Evolutionary conservation across 31 red algal genomes (phyloP).

Genomic region (Bonnemaisonia californica): DNA sequence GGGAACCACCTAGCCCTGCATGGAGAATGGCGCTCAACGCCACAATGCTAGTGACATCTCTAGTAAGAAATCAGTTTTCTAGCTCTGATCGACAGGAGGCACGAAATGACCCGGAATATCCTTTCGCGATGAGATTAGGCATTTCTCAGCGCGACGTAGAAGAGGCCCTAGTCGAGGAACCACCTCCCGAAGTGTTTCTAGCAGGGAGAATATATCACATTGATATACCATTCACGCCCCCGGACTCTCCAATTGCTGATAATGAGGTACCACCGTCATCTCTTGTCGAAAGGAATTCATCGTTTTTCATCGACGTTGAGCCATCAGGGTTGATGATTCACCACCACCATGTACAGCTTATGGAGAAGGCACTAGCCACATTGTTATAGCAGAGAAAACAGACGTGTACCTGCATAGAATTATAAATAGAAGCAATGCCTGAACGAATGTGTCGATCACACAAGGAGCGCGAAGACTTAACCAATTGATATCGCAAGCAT

Average conservation of each 20-base stretch:
- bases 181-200: constrained; percentile 42
- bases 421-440: too few relatives aligned
- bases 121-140: constrained; percentile 49
- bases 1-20: constrained; percentile 15
- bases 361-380: background rate
- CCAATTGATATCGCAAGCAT: too few relatives aligned
- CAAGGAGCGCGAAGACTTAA: too few relatives aligned
- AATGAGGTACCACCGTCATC: background rate
- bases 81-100: background rate
- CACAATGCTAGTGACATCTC: constrained; percentile 26
- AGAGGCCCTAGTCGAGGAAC: constrained; percentile 15
- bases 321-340: constrained; percentile 29
- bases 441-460: too few relatives aligned
- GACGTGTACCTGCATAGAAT: too few relatives aligned
- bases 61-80: constrained; percentile 10
- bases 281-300: background rate
- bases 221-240: constrained; percentile 39
- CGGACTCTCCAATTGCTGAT: background rate
- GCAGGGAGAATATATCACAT: constrained; percentile 53
- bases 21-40: constrained; percentile 49
- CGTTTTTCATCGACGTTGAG: constrained; percentile 2
- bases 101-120: constrained; percentile 8
- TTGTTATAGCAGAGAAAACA: too few relatives aligned
- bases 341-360: constrained; percentile 5
- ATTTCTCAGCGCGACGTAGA: constrained; percentile 40